Base-by-base conservation (phyloP, 2,329 filamentous ascomycete genomes). In the Daldinia sp. region DNA sequence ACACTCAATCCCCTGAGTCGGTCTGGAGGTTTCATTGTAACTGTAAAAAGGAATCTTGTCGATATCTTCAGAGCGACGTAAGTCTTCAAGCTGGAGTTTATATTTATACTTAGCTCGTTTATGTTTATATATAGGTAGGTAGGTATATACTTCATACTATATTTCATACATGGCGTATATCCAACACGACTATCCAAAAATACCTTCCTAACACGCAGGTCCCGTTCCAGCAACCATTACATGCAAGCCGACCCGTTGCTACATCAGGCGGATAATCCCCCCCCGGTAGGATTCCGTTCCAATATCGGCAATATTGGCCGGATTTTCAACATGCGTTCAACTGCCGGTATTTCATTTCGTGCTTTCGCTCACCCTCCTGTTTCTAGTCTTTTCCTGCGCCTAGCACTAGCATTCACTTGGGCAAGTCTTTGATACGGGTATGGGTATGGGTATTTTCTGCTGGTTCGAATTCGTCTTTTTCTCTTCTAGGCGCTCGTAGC, bases 231-330 rank as follows among this genome's bases (percentile, higher is more conserved):
- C 41, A 68, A 39, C 46, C 48, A 53, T 54, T 44, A 12, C 28
- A 60, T 67, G 59, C 64, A 48, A 63, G 55, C 39, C 42, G 60
- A 65, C 33, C 61, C 53, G 55, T 62, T 63, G 48, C 62, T 66
- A 68, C 68, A 64, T 68, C 50, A 64, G 56, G 44, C 65, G 65
- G 65, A 51, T 33, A 35, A 48, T n/a, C 58, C 56, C 48, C 48
- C 65, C 60, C 35, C 33, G 33, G 62, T 62, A 64, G 65, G 62
- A 66, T 68, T 64, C 65, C 61, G 68, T 68, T 66, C 68, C 60
- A 65, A 63, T 66, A 66, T 68, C 65, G 65, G 65, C 63, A 68
- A 39, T 64, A 33, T 53, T 54, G 42, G 26, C 65, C 65, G 55
- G 54, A 20, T 26, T 58, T 37, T 35, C 42, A 20, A 20, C 15